Evolutionary conservation across 2,329 filamentous ascomycete genomes (phyloP).

Genomic region (Scedosporium dehoogii): DNA sequence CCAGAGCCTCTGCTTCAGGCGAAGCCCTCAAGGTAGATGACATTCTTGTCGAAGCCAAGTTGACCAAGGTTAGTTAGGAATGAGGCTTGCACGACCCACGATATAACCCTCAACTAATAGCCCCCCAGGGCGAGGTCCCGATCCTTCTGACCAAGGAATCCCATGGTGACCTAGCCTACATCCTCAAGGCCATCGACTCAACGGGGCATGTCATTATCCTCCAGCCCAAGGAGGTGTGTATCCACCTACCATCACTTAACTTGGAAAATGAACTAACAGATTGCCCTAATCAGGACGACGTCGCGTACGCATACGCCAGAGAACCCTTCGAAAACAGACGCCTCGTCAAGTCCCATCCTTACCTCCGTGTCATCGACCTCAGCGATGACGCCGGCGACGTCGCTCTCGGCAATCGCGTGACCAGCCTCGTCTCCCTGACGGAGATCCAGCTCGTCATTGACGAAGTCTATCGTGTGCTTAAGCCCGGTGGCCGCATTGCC

Average conservation of each 20-base stretch:
- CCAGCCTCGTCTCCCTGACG: not conserved
- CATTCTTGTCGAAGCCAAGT: not conserved
- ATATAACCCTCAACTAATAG: not conserved
- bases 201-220: slow-evolving; percentile 1
- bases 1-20: not conserved
- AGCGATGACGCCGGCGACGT: not conserved
- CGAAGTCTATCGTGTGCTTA: not conserved
- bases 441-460: not conserved
- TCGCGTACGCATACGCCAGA: not conserved
- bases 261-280: not conserved
- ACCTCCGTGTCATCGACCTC: not conserved
- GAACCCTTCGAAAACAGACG: not conserved
- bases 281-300: not conserved
- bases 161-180: not conserved
- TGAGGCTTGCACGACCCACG: not conserved
- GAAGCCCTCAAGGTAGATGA: not conserved
- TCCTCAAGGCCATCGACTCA: not conserved
- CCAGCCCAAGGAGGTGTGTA: slow-evolving; percentile 2
- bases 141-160: not conserved
- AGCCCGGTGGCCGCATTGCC: slow-evolving; percentile 1
- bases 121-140: not conserved
- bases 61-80: not conserved
- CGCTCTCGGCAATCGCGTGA: not conserved
- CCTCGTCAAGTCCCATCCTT: not conserved
- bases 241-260: too few relatives aligned